Evolutionary conservation across 2,329 filamentous ascomycete genomes (phyloP).

Genomic region (Aaosphaeria pasadenensis): DNA sequence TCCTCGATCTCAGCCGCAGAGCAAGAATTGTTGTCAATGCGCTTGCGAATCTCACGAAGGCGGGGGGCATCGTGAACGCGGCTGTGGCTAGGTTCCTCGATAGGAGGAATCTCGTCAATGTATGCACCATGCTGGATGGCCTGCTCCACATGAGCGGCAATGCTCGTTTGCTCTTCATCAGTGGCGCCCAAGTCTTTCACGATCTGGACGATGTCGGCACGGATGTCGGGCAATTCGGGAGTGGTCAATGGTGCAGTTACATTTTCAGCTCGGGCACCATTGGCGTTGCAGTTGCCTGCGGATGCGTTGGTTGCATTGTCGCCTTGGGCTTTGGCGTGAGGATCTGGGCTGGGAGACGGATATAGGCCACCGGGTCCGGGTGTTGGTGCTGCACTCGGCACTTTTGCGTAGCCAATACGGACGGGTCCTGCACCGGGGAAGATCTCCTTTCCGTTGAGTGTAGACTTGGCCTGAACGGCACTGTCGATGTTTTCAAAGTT

Average conservation of each 20-base stretch:
- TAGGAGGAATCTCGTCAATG: constrained; percentile 79
- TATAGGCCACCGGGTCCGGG: constrained; percentile 86
- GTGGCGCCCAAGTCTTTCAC: constrained; percentile 84
- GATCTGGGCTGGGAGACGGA: constrained; percentile 87
- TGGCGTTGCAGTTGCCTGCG: constrained; percentile 28
- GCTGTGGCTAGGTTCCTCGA: constrained; percentile 84
- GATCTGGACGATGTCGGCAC: constrained; percentile 79
- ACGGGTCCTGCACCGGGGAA: constrained; percentile 95
- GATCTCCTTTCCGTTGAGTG: constrained; percentile 94
- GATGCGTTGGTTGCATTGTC: constrained; percentile 32
- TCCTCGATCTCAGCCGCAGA: constrained; percentile 85
- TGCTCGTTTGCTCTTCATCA: constrained; percentile 71
- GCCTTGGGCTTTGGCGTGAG: constrained; percentile 58
- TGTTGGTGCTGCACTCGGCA: constrained; percentile 82
- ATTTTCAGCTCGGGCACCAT: constrained; percentile 42
- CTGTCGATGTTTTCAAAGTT: constrained; percentile 93
- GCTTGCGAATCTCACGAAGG: constrained; percentile 91
- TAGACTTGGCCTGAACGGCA: constrained; percentile 81
- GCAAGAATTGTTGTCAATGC: constrained; percentile 92
- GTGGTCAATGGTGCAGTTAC: constrained; percentile 60
- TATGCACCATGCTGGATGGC: constrained; percentile 74
- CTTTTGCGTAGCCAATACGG: constrained; percentile 95
- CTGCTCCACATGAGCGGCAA: constrained; percentile 69
- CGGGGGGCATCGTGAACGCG: constrained; percentile 91
- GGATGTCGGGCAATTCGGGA: constrained; percentile 72